Base-by-base conservation (phyloP, 306 rosid genomes). In the Acacia confusa region DNA sequence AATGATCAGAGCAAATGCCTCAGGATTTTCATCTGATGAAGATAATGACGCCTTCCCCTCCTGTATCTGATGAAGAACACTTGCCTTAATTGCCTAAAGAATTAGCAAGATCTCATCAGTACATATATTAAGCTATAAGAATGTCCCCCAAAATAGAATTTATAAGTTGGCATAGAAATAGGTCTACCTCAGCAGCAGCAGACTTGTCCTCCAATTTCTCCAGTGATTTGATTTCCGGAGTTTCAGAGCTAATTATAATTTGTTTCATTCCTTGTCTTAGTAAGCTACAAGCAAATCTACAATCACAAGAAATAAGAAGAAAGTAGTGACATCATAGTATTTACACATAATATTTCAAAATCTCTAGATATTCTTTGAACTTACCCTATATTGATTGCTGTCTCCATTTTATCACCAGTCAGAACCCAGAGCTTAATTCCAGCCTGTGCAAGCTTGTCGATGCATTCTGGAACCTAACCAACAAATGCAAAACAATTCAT, bases 331-430 rank as follows among this genome's bases (percentile, higher is more conserved):
- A 36, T 45, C 61, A 72, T 64, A 55, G 19, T 58, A 76, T n/a
- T 78, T 30, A 9, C 41, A 43, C 25, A 63, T 14, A 41, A 25
- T 20, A 60, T 24, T 82, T 71, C 78, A 71, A 78, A 80, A 69
- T 77, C 38, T 74, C 8, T 2, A 27, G 69, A 73, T 55, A 53
- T 74, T 69, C 61, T 78, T 58, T 40, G 60, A 41, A 58, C 80
- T 67, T 86, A 89, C 99, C 99, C 99, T 50, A 96, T 96, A 75
- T 96, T 93, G 86, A 96, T 96, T 41, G 99, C 99, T 34, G 98
- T 96, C 85, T 96, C 99, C 99, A 96, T 96, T 90, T 96, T 96
- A 87, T 96, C 99, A 66, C 99, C 99, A 48, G 99, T 96, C 90
- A 96, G 86, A 79, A 96, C 99, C 99, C 99, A 96, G 68, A 96